A percentile compares a stretch with the other conserved stretches of the same genome.
These are phyloP conservation scores for Coccomyxa subellipsoidea DNA, from an alignment of 163 green algal genomes.

Conservation along the genomic window DNA sequence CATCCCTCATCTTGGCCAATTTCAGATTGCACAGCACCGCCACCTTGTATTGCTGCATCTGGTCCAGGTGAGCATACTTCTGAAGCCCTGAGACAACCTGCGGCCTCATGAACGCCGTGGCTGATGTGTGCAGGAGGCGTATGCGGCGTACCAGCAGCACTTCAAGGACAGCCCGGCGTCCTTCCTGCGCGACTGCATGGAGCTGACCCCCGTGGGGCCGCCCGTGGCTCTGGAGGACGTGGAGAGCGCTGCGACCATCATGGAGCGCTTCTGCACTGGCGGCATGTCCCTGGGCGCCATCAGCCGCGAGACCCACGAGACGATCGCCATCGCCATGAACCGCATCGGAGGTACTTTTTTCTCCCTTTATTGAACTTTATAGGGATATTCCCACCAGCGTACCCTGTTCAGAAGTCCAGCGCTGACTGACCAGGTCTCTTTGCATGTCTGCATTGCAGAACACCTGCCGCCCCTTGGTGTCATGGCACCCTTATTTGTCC, in stretches of 20 bases:
- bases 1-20: no score
- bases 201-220: slow-evolving; percentile 46
- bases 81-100: no score
- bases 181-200: slow-evolving; percentile 91
- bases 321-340: slow-evolving; percentile 99
- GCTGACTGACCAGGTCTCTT: no score
- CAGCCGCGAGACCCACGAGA: slow-evolving; percentile 96
- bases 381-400: no score
- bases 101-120: neutral
- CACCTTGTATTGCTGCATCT: no score
- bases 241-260: slow-evolving; percentile 85
- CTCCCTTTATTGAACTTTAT: no score
- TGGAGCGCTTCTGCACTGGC: slow-evolving; percentile 95
- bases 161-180: slow-evolving; percentile 75
- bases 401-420: no score
- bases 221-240: slow-evolving; percentile 70
- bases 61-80: no score
- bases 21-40: no score
- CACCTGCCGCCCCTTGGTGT: no score
- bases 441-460: no score
- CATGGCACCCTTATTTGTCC: no score
- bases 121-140: slow-evolving; percentile 48
- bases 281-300: slow-evolving; percentile 99
- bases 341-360: slow-evolving; percentile 88
- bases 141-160: slow-evolving; percentile 86